Percentiles rank a stretch among this genome's conserved stretches.
phyloP scores from a whole-genome alignment of 106 monocot genomes.

The Dactylorhiza incarnata region DNA sequence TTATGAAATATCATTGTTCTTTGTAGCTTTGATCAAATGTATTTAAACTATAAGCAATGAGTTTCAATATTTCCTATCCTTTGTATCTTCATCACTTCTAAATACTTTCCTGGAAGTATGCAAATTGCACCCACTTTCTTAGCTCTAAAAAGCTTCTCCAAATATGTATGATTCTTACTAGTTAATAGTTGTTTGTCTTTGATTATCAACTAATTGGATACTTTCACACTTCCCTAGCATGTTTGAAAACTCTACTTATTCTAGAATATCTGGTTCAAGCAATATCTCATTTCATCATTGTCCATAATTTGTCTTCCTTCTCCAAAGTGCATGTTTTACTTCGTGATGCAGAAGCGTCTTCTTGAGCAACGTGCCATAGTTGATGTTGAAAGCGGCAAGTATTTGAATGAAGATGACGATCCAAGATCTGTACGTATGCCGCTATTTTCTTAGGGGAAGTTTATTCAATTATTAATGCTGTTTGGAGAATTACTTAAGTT shows the following conservation, averaged over 20 bases:
- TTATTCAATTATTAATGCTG: neutral
- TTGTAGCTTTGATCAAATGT: too few species aligned
- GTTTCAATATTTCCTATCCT: neutral
- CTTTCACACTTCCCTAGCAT: neutral
- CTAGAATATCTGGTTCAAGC: neutral
- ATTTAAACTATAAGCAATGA: too few species aligned
- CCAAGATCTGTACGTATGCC: conserved; percentile 64
- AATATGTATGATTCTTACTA: neutral
- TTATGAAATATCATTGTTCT: too few species aligned
- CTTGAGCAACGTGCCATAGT: conserved; percentile 72
- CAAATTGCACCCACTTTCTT: neutral
- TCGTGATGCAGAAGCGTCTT: conserved; percentile 57
- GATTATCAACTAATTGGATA: neutral
- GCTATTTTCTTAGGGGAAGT: neutral
- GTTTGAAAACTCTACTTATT: neutral
- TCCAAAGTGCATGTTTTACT: conserved; percentile 1
- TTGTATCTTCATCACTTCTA: neutral
- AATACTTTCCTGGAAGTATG: neutral
- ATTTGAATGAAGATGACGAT: conserved; percentile 90
- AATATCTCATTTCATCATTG: neutral
- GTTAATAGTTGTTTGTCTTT: neutral
- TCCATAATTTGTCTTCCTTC: neutral
- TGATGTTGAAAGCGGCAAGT: conserved; percentile 77
- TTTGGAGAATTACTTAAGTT: neutral
- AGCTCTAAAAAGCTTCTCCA: neutral